phyloP scores from a whole-genome alignment of 192 early-diverging fungal species.

The Blastocladiella britannica region DNA sequence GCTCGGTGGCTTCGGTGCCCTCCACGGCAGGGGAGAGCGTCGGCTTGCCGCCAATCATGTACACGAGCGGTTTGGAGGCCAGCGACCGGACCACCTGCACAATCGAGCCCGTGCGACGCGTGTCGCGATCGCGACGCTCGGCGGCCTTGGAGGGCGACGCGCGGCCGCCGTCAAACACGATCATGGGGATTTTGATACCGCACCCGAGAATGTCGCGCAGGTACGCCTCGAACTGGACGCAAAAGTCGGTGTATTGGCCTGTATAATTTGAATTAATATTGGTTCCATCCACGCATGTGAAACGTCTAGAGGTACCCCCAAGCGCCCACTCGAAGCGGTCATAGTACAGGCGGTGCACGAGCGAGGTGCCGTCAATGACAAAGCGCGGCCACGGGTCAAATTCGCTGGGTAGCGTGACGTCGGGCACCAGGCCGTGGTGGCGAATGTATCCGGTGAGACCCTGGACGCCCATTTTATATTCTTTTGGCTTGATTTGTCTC shows the following conservation, averaged over 20 bases:
- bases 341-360: neutral
- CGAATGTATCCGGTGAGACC: neutral
- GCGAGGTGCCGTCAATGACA: neutral
- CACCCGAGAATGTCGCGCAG: neutral
- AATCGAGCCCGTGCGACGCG: neutral
- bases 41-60: neutral
- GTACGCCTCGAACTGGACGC: neutral
- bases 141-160: neutral
- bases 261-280: neutral
- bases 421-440: neutral
- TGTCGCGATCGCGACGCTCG: neutral
- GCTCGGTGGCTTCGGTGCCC: no score
- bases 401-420: neutral
- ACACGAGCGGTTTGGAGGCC: neutral
- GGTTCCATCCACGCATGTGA: no score
- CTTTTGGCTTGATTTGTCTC: no score
- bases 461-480: neutral
- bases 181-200: neutral
- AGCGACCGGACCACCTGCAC: neutral
- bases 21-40: no score
- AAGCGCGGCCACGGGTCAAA: neutral
- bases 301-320: no score
- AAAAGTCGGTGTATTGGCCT: neutral
- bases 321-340: neutral
- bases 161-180: neutral